These are phyloP conservation scores for Francoa sonchifolia DNA, from an alignment of 441 rosid species.

Conservation along the genomic window DNA sequence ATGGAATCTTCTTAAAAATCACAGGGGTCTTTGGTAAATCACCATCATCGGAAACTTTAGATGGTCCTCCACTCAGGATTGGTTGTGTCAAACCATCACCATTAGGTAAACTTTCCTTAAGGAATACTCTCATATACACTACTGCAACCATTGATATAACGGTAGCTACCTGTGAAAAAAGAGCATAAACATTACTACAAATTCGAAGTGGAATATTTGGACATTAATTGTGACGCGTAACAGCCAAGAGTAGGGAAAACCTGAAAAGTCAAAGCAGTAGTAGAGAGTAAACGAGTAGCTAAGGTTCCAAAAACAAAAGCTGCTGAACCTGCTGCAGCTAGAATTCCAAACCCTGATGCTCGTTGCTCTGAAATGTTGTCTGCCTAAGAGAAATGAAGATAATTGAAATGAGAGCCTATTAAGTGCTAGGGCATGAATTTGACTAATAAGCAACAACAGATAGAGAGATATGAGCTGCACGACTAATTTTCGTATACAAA, in stretches of 20 bases:
- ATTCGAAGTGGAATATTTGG: not conserved
- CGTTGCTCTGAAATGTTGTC: constrained; percentile 38
- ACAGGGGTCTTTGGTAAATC: constrained; percentile 13
- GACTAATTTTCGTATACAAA: too few relatives aligned
- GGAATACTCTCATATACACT: constrained; percentile 72
- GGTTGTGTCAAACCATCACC: constrained; percentile 28
- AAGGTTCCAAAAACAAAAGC: constrained; percentile 46
- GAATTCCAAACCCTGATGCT: constrained; percentile 57
- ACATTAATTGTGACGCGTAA: not conserved
- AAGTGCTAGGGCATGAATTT: not conserved
- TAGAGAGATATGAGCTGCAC: too few relatives aligned
- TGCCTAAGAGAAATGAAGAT: constrained; percentile 32
- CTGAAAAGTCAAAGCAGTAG: constrained; percentile 44
- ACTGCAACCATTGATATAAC: constrained; percentile 33
- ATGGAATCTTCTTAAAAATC: constrained; percentile 27
- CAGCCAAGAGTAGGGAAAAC: constrained; percentile 13
- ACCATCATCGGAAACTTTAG: constrained; percentile 9
- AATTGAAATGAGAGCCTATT: not conserved
- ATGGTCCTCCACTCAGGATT: constrained; percentile 26
- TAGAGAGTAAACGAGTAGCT: constrained; percentile 61
- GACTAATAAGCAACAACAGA: not conserved
- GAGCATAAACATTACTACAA: too few relatives aligned
- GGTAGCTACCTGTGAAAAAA: constrained; percentile 41
- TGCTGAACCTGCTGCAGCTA: constrained; percentile 39
- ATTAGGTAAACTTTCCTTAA: constrained; percentile 30